A percentile compares a stretch with the other conserved stretches of the same genome.
phyloP scores from a whole-genome alignment of 2,329 filamentous ascomycete genomes.

The Venturia carpophila region DNA sequence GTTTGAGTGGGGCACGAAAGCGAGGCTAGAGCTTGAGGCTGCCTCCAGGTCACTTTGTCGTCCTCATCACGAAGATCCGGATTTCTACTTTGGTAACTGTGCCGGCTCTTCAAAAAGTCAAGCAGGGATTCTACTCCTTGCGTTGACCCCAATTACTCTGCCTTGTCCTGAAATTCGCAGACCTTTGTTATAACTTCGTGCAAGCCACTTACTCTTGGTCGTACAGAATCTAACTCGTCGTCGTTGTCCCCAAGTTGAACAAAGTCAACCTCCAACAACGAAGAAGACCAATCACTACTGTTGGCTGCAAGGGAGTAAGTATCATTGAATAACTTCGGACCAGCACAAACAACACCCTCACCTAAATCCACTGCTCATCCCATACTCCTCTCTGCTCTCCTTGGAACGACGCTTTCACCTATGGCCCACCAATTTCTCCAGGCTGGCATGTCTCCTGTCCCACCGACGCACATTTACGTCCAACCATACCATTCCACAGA shows the following conservation, averaged over 20 bases:
- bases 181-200: background rate
- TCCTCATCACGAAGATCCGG: background rate
- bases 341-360: background rate
- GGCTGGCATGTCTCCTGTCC: background rate
- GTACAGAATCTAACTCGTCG: background rate
- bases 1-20: background rate
- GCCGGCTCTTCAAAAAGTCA: background rate
- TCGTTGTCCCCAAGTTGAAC: background rate
- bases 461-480: background rate
- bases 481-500: background rate
- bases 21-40: background rate
- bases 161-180: background rate
- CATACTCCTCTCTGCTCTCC: background rate
- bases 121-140: background rate
- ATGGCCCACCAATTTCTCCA: background rate
- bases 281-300: background rate
- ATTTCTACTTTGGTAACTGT: background rate
- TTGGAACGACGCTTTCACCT: background rate
- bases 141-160: background rate
- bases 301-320: slow-evolving; percentile 1
- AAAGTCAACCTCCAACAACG: background rate
- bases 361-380: too few relatives aligned
- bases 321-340: too few relatives aligned
- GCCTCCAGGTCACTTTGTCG: background rate
- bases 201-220: background rate